phyloP scores from a whole-genome alignment of 2,329 filamentous ascomycete genomes.

The Talaromyces sp. region DNA sequence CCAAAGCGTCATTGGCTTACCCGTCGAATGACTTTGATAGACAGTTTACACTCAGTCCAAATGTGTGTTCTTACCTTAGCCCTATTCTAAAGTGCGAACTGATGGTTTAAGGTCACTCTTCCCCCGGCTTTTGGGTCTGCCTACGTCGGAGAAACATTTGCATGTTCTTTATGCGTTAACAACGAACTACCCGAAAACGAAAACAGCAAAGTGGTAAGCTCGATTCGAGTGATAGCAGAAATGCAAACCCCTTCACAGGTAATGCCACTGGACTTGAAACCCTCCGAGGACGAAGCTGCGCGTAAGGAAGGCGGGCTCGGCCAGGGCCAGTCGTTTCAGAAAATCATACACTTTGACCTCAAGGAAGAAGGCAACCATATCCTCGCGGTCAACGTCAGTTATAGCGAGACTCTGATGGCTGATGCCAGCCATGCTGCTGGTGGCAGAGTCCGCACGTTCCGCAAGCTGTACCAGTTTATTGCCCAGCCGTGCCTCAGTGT shows the following conservation, averaged over 20 bases:
- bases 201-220: conserved; percentile 53
- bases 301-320: conserved; percentile 18
- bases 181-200: conserved; percentile 59
- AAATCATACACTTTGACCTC: conserved; percentile 76
- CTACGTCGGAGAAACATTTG: conserved; percentile 92
- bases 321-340: conserved; percentile 65
- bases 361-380: conserved; percentile 94
- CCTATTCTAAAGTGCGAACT: neutral
- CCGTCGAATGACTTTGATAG: conserved; percentile 45
- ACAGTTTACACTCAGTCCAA: conserved; percentile 52
- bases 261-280: conserved; percentile 54
- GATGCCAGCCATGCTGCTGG: conserved; percentile 43
- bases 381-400: conserved; percentile 85
- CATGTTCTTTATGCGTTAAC: conserved; percentile 92
- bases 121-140: conserved; percentile 89
- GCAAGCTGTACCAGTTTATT: conserved; percentile 95
- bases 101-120: conserved; percentile 57
- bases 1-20: conserved; percentile 70
- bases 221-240: conserved; percentile 79
- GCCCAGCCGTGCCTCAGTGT: conserved; percentile 87
- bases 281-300: conserved; percentile 43
- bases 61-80: conserved; percentile 28
- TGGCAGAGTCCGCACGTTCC: conserved; percentile 72
- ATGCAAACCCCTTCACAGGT: conserved; percentile 87
- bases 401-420: conserved; percentile 69